phyloP scores from a whole-genome alignment of 1,284 basidiomycete genomes.

The Cutaneotrichosporon cutaneum region DNA sequence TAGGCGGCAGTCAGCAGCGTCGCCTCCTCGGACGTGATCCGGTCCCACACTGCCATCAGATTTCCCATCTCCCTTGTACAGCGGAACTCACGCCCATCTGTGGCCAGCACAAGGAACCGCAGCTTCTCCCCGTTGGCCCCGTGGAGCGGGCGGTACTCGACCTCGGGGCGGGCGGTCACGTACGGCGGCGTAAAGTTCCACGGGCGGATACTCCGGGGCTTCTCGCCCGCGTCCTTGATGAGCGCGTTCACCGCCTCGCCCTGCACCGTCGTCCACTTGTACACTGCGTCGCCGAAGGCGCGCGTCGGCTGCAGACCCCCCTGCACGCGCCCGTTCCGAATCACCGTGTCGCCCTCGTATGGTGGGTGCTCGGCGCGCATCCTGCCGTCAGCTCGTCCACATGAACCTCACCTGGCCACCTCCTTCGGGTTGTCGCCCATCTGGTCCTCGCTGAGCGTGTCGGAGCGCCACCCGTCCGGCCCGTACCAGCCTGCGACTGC shows the following conservation, averaged over 20 bases:
- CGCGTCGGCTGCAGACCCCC: slow-evolving; percentile 92
- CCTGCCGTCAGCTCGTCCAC: slow-evolving; percentile 54
- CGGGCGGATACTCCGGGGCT: slow-evolving; percentile 62
- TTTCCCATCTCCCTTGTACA: too few species aligned
- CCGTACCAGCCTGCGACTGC: slow-evolving; percentile 93
- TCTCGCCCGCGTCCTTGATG: slow-evolving; percentile 63
- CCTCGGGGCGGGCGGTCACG: slow-evolving; percentile 83
- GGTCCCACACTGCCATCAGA: slow-evolving; percentile 72
- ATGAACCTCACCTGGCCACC: slow-evolving; percentile 48
- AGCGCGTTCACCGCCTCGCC: slow-evolving; percentile 71
- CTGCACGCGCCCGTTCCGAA: slow-evolving; percentile 80
- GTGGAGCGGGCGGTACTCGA: slow-evolving; percentile 71
- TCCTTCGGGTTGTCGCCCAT: slow-evolving; percentile 89
- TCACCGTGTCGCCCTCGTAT: slow-evolving; percentile 75
- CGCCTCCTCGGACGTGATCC: slow-evolving; percentile 90
- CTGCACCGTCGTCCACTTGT: slow-evolving; percentile 69
- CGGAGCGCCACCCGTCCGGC: slow-evolving; percentile 61
- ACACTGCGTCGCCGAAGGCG: slow-evolving; percentile 85
- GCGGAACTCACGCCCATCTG: slow-evolving; percentile 66
- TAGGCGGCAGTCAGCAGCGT: slow-evolving; percentile 85
- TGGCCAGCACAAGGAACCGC: slow-evolving; percentile 81
- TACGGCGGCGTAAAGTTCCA: slow-evolving; percentile 85
- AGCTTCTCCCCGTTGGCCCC: slow-evolving; percentile 48
- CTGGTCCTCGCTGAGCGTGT: slow-evolving; percentile 91
- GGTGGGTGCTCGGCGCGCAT: slow-evolving; percentile 85